Base-by-base conservation (phyloP, 495 filamentous ascomycete genomes). In the Patellaria atrata region DNA sequence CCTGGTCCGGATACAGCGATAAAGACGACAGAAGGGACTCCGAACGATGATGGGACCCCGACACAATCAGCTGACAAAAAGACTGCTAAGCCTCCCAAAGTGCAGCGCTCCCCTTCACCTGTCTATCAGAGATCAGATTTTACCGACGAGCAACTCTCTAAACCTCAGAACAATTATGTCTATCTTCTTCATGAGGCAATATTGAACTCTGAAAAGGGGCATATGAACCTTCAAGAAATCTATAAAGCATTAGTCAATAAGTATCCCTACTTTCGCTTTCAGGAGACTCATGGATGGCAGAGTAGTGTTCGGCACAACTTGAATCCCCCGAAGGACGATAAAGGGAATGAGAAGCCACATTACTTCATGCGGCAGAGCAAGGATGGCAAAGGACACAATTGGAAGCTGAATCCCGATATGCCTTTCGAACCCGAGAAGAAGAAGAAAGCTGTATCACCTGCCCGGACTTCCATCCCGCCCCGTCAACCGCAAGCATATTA, bases 251-350 rank as follows among this genome's bases (percentile, higher is more conserved):
- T 97, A 40, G 77, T 82, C 57, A 60, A 76, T 48, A 81, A 79
- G 47, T 94, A 91, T 48, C 91, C 89, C 0, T 94, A 73, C 56
- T 97, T 82, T 57, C 82, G 80, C 40, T 81, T 94, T 56, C 71
- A 71, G 35, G 63, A 65, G 24, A 87, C 83, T 4, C 79, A 75
- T 43, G 89, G 89, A 10, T 97, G 89, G 89, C 87, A 94, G 50
- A 94, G 85, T 44, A 93, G 84, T 59, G 84, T 97, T 14, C 77
- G 89, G 3, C 89, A 97, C 56, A 97, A 97, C 40, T 67, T 97
- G n/a, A n/a, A n/a, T n/a, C n/a, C n/a, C n/a, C n/a, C n/a, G n/a
- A n/a, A n/a, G n/a, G n/a, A n/a, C n/a, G n/a, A n/a, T n/a, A n/a
- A n/a, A n/a, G n/a, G n/a, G n/a, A n/a, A n/a, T 17, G 80, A 83